Evolutionary conservation across 805 yeast genomes (phyloP).

Genomic region (Candida chauliodis): DNA sequence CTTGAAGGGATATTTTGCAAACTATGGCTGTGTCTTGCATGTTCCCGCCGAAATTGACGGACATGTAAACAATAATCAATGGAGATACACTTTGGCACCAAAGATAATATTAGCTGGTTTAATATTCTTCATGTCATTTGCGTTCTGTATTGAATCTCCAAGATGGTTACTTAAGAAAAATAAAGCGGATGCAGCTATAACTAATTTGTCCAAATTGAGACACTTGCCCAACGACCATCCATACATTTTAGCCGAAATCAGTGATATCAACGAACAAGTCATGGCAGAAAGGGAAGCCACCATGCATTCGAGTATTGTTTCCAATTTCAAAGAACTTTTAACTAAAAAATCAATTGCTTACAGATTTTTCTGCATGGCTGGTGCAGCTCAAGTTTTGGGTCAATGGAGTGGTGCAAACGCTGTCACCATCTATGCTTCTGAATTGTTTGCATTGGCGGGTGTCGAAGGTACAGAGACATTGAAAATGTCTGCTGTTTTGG

Average conservation of each 20-base stretch:
- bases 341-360: conserved; percentile 36
- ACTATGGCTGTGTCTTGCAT: conserved; percentile 22
- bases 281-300: conserved; percentile 21
- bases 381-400: conserved; percentile 42
- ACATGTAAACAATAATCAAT: conserved; percentile 26
- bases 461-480: conserved; percentile 34
- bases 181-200: conserved; percentile 33
- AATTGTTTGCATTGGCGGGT: conserved; percentile 45
- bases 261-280: conserved; percentile 46
- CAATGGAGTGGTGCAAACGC: conserved; percentile 59
- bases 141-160: conserved; percentile 46
- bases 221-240: conserved; percentile 43
- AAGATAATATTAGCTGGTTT: conserved; percentile 47
- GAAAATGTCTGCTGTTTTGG: conserved; percentile 48
- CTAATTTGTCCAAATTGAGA: conserved; percentile 39
- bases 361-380: conserved; percentile 39
- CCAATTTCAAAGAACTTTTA: conserved; percentile 25
- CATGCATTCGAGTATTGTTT: conserved; percentile 16
- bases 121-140: conserved; percentile 36
- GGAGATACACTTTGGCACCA: conserved; percentile 47
- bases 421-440: conserved; percentile 52
- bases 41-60: conserved; percentile 14
- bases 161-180: conserved; percentile 46
- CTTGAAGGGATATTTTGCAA: conserved; percentile 44
- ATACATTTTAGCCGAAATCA: conserved; percentile 44